These are phyloP conservation scores for Pichia ethanolica DNA, from an alignment of 805 yeast genomes.

Conservation along the genomic window DNA sequence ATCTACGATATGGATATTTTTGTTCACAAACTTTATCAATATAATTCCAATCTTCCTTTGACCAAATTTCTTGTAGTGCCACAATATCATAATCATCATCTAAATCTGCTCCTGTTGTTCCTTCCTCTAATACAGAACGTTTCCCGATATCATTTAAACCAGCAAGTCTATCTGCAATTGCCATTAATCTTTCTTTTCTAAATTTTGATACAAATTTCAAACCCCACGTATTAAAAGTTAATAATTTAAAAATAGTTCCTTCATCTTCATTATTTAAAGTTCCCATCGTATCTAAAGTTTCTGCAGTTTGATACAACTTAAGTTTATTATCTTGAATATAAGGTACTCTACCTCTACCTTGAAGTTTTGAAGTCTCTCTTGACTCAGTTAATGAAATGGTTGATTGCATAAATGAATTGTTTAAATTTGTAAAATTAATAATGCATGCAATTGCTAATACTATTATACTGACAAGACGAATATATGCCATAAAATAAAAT, in stretches of 20 bases:
- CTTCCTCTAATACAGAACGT: constrained; percentile 20
- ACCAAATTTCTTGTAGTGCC: constrained; percentile 96
- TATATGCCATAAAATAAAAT: not conserved
- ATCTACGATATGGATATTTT: constrained; percentile 56
- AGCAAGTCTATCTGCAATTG: constrained; percentile 64
- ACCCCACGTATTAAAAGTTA: constrained; percentile 86
- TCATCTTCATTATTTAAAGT: not conserved
- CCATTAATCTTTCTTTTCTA: constrained; percentile 56
- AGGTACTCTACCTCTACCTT: not conserved
- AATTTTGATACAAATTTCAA: constrained; percentile 72
- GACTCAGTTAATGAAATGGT: not conserved
- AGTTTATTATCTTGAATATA: constrained; percentile 1
- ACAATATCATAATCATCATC: constrained; percentile 62
- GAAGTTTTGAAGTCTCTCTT: not conserved
- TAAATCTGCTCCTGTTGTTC: not conserved
- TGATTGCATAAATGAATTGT: constrained; percentile 1
- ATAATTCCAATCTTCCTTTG: constrained; percentile 71
- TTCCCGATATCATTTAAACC: not conserved
- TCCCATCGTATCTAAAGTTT: not conserved
- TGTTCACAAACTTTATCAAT: constrained; percentile 38
- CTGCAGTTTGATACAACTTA: not conserved
- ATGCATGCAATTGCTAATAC: not conserved
- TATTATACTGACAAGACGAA: not conserved
- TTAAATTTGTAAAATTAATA: not conserved
- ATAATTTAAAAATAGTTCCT: constrained; percentile 33